Evolutionary conservation across 2,329 filamentous ascomycete genomes (phyloP).

Genomic region (Diaporthe humulicola): DNA sequence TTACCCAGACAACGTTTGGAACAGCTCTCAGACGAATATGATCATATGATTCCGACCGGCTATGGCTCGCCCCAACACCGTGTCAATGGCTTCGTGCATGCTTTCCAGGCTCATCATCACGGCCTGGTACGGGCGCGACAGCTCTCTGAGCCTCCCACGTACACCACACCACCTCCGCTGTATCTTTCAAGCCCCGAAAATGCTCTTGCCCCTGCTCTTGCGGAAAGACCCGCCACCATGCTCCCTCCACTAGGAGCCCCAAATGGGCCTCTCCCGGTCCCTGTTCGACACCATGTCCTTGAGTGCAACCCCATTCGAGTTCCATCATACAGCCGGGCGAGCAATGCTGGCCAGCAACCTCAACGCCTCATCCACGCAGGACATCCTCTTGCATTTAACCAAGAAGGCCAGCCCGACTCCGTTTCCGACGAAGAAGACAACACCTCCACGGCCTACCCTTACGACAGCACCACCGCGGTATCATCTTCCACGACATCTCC

Average conservation of each 20-base stretch:
- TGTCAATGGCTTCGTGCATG: background rate
- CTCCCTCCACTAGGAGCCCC: background rate
- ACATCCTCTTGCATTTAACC: too few relatives aligned
- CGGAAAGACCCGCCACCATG: background rate
- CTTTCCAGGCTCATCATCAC: background rate
- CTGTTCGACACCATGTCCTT: background rate
- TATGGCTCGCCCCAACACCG: background rate
- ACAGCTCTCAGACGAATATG: background rate
- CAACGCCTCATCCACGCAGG: background rate
- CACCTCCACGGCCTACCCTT: constrained; percentile 19
- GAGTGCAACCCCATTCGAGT: background rate
- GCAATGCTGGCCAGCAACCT: background rate
- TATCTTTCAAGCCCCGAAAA: background rate
- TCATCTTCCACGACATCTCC: background rate
- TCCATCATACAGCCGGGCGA: background rate
- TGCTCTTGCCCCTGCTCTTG: background rate
- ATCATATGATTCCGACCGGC: background rate
- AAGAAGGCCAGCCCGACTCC: background rate
- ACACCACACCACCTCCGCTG: constrained; percentile 6
- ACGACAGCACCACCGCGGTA: constrained; percentile 17
- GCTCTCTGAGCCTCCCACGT: background rate
- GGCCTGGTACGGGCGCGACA: background rate
- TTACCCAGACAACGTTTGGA: background rate
- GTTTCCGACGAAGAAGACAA: background rate
- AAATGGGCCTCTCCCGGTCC: background rate